Conservation (phyloP, 164 flowering plant genomes). For the Dillenia suffruticosa region DNA sequence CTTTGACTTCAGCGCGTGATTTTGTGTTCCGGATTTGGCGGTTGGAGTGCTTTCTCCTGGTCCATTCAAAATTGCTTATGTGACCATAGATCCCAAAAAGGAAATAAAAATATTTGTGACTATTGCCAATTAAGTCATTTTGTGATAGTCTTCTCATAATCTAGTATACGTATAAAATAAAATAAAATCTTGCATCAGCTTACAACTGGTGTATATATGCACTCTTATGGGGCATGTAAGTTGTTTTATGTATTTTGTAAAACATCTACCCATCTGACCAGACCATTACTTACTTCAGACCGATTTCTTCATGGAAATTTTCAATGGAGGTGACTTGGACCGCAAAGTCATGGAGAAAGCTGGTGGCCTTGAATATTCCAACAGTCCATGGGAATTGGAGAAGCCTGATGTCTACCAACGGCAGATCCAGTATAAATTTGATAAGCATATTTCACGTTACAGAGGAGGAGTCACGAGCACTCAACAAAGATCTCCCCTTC, state of each 20-base stretch:
- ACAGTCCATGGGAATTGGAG: constrained; percentile 77
- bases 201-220: background rate
- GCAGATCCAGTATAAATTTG: constrained; percentile 68
- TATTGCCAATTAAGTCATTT: too few relatives aligned
- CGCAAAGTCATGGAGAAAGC: constrained; percentile 71
- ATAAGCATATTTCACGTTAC: constrained; percentile 62
- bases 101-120: too few relatives aligned
- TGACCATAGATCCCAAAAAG: too few relatives aligned
- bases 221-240: background rate
- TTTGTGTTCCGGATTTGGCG: too few relatives aligned
- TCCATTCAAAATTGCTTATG: too few relatives aligned
- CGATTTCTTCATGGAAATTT: constrained; percentile 61
- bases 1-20: too few relatives aligned
- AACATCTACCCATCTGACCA: background rate
- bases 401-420: constrained; percentile 72
- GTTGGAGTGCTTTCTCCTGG: too few relatives aligned
- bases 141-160: too few relatives aligned
- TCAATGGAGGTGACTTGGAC: constrained; percentile 72
- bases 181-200: too few relatives aligned
- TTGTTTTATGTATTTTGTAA: background rate
- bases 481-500: constrained; percentile 66
- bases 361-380: constrained; percentile 73
- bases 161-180: too few relatives aligned
- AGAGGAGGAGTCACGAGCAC: constrained; percentile 86
- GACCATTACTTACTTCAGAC: constrained; percentile 31